Percentiles rank a stretch among this genome's conserved stretches.
phyloP scores from a whole-genome alignment of 768 basidiomycete genomes.

The Pulveroboletus ravenelii region DNA sequence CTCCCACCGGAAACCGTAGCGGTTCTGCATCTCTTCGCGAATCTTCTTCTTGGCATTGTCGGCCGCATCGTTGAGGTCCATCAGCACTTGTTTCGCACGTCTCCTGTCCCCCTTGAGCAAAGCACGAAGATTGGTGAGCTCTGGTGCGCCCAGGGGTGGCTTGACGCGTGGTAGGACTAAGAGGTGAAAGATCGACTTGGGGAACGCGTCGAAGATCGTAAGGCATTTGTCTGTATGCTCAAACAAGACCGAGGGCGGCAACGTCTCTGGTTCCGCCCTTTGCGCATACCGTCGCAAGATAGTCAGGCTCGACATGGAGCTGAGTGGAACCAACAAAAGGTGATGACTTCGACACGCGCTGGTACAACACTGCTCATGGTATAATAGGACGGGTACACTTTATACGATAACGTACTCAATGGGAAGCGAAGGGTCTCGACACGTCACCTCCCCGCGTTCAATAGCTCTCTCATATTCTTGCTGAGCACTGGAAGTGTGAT shows the following conservation, averaged over 20 bases:
- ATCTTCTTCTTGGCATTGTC: slow-evolving; percentile 54
- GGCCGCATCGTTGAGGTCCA: slow-evolving; percentile 53
- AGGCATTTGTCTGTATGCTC: slow-evolving; percentile 49
- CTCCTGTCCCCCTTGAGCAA: slow-evolving; percentile 53
- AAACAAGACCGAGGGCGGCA: slow-evolving; percentile 62
- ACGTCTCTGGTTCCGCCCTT: slow-evolving; percentile 39
- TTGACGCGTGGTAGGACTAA: slow-evolving; percentile 67
- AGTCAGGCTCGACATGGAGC: slow-evolving; percentile 40
- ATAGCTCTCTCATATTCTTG: slow-evolving; percentile 56
- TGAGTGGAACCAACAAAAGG: not conserved
- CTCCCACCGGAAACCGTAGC: slow-evolving; percentile 72
- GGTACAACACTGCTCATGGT: not conserved
- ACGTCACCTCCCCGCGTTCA: slow-evolving; percentile 42
- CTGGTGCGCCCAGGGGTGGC: slow-evolving; percentile 29
- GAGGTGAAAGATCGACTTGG: slow-evolving; percentile 86
- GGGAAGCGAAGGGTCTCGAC: not conserved
- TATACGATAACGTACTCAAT: slow-evolving; percentile 1
- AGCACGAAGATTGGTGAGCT: slow-evolving; percentile 51
- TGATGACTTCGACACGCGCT: not conserved
- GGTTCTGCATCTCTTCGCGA: slow-evolving; percentile 71
- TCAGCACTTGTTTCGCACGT: slow-evolving; percentile 50
- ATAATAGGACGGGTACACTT: slow-evolving; percentile 15
- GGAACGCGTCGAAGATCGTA: slow-evolving; percentile 71
- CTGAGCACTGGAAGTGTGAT: slow-evolving; percentile 48
- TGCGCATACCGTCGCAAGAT: slow-evolving; percentile 61